Base-by-base conservation (phyloP, 2,329 filamentous ascomycete genomes). In the Fusarium pseudoanthophilum region DNA sequence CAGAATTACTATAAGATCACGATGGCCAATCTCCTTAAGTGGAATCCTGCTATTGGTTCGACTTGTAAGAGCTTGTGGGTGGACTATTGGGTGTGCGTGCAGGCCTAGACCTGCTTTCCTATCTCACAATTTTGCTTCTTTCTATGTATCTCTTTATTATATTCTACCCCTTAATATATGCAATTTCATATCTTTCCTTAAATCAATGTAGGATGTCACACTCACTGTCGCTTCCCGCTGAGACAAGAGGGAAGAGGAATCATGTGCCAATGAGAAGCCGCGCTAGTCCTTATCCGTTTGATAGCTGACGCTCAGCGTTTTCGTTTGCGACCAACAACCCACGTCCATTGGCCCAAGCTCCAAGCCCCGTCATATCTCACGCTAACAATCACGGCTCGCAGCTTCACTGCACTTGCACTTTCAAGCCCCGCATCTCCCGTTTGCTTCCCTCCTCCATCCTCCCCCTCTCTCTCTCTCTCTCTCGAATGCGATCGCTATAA, bases 1-100 rank as follows among this genome's bases (percentile, higher is more conserved):
- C 49, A 52, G 21, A 28, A 43, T 36, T 62, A 63, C 26, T 59
- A 64, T 20, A 60, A 60, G n/a, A 65, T 75, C 26, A 59, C 57
- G 9, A 51, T 64, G 26, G 34, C 49, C 34, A 3, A n/a, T 63
- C 9, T 56, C 64, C 16, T 16, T 4, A 59, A 58, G 34, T 72
- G 51, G 65, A 66, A 75, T 30, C 68, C 71, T 20, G 34, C 48
- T 14, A 36, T 68, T 4, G 61, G 65, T 1, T 43, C 49, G 18
- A n/a, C 34, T 16, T 61, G 59, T 18, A 45, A 20, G 10, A 32
- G 37, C 34, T n/a, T 61, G 30, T 57, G 16, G 24, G 26, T 30
- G 3, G 59, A 42, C 28, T 56, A 37, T 18, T 24, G 26, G 21
- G 39, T 61, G 7, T 45, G 49, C 7, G 39, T 43, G 20, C 18